phyloP scores from a whole-genome alignment of 1,284 basidiomycete genomes.

The Anthracocystis panici-leucophaei region DNA sequence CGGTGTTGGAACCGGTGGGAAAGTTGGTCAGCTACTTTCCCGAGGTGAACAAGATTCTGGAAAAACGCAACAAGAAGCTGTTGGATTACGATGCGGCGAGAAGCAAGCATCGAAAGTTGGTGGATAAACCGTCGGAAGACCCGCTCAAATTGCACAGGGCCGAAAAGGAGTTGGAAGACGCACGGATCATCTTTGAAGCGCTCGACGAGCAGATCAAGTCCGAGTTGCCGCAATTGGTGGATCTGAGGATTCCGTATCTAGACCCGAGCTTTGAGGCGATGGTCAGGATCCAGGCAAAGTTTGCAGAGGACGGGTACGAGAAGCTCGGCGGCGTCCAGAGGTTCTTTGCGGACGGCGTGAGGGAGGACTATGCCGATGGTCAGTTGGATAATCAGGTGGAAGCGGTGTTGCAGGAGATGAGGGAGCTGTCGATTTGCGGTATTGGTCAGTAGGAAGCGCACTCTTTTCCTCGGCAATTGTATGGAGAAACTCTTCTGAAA shows the following conservation, averaged over 20 bases:
- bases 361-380: conserved; percentile 89
- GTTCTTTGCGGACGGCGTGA: conserved; percentile 72
- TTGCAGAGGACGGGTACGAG: conserved; percentile 97
- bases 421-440: conserved; percentile 83
- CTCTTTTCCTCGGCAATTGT: neutral
- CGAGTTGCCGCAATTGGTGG: conserved; percentile 91
- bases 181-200: conserved; percentile 90
- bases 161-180: conserved; percentile 93
- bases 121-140: conserved; percentile 94
- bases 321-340: conserved; percentile 95
- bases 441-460: conserved; percentile 48
- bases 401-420: conserved; percentile 93
- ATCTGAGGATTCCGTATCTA: conserved; percentile 95
- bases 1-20: conserved; percentile 89
- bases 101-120: conserved; percentile 79
- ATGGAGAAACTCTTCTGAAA: too few species aligned
- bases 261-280: conserved; percentile 99
- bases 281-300: conserved; percentile 93
- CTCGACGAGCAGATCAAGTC: conserved; percentile 90
- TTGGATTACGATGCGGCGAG: conserved; percentile 95
- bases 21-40: conserved; percentile 97
- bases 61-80: conserved; percentile 97
- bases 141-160: conserved; percentile 89
- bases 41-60: conserved; percentile 90
- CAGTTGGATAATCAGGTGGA: conserved; percentile 96